Percentiles rank a stretch among this genome's conserved stretches.
Evolutionary conservation across 306 rosid species (phyloP).

Genomic region (Rosa multiflora): DNA sequence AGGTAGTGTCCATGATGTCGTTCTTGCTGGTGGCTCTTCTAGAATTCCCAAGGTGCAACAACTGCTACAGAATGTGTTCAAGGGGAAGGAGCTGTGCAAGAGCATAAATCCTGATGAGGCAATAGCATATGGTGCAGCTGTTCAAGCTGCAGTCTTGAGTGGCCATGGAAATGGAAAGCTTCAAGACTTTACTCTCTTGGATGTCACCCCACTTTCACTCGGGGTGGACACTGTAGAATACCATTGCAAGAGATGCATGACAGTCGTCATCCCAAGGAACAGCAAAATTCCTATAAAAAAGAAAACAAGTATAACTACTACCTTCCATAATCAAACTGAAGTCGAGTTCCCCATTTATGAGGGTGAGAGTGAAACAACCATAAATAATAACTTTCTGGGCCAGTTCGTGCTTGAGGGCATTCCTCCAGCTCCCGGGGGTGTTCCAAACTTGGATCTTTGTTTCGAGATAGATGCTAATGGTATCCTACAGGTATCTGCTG

Average conservation of each 20-base stretch:
- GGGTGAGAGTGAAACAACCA: not conserved
- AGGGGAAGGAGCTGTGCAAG: not conserved
- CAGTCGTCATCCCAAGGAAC: not conserved
- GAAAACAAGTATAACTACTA: not conserved
- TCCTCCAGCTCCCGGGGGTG: not conserved
- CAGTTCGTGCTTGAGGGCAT: not conserved
- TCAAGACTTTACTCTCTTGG: not conserved
- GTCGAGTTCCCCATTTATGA: not conserved
- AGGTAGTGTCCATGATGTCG: not conserved
- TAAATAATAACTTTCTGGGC: not conserved
- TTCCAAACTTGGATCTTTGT: not conserved
- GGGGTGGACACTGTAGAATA: not conserved
- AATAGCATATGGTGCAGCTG: not conserved
- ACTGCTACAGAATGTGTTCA: not conserved
- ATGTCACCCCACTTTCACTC: not conserved
- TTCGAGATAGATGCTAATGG: not conserved
- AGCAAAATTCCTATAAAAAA: not conserved
- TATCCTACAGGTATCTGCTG: not conserved
- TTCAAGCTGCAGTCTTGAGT: constrained; percentile 13
- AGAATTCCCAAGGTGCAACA: not conserved
- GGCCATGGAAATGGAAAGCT: not conserved
- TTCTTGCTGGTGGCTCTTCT: not conserved
- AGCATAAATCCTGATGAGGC: not conserved
- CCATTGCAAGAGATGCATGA: not conserved
- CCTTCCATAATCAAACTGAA: not conserved